A percentile compares a stretch with the other conserved stretches of the same genome.
Conservation (phyloP, 2,329 filamentous ascomycete species). For the Clathrospora elynae region DNA sequence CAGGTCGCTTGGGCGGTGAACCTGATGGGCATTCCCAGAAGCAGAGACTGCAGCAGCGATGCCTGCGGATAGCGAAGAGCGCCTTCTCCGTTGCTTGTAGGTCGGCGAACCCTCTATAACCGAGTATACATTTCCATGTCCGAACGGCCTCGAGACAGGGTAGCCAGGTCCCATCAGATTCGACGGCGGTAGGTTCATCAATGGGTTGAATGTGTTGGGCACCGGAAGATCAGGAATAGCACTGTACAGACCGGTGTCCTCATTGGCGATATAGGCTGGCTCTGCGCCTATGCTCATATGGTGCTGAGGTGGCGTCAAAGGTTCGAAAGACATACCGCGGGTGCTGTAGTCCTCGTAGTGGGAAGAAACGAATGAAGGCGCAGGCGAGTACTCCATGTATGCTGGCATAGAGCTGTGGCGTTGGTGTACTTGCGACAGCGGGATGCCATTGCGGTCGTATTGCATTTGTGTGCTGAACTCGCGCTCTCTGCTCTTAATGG, state of each 20-base stretch:
- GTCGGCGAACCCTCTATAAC: slow-evolving; percentile 98
- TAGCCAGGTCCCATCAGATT: slow-evolving; percentile 82
- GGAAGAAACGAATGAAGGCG: slow-evolving; percentile 97
- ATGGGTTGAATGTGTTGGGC: slow-evolving; percentile 77
- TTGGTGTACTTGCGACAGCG: slow-evolving; percentile 81
- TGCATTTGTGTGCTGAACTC: slow-evolving; percentile 75
- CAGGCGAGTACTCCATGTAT: slow-evolving; percentile 97
- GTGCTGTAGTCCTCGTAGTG: slow-evolving; percentile 98
- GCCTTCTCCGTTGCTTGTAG: slow-evolving; percentile 94
- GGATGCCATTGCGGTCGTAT: slow-evolving; percentile 91
- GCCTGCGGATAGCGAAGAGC: slow-evolving; percentile 87
- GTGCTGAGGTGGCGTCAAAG: slow-evolving; percentile 93
- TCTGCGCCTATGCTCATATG: slow-evolving; percentile 79
- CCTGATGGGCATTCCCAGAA: slow-evolving; percentile 60
- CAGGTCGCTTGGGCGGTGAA: slow-evolving; percentile 85
- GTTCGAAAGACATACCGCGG: slow-evolving; percentile 93
- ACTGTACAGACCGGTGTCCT: slow-evolving; percentile 94
- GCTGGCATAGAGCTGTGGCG: slow-evolving; percentile 98
- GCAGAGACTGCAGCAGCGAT: slow-evolving; percentile 72
- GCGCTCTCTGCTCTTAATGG: slow-evolving; percentile 82
- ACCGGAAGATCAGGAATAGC: slow-evolving; percentile 87
- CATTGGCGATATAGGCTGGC: slow-evolving; percentile 96
- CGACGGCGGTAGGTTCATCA: slow-evolving; percentile 88
- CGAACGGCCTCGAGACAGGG: slow-evolving; percentile 68
- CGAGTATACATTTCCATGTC: slow-evolving; percentile 83